Evolutionary conservation across 768 basidiomycete genomes (phyloP).

Genomic region (Termitomyces sp.): DNA sequence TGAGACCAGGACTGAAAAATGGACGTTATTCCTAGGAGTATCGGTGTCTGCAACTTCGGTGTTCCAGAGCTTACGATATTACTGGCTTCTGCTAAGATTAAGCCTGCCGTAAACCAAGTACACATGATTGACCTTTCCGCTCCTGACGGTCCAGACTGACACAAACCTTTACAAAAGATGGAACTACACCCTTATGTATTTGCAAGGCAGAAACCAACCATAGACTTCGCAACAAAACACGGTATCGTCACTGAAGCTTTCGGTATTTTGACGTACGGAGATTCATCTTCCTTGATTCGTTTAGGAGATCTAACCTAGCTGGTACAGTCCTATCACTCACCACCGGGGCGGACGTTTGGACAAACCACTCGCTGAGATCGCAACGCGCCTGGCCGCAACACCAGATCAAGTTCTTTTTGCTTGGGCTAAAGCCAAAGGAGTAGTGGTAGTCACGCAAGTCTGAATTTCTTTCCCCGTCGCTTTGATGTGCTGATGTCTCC

Average conservation of each 20-base stretch:
- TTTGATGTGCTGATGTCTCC: not conserved
- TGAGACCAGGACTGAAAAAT: not conserved
- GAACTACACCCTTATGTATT: conserved; percentile 56
- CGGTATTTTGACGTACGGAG: conserved; percentile 42
- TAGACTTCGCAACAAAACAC: conserved; percentile 44
- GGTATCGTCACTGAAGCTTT: conserved; percentile 55
- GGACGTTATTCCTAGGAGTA: not conserved
- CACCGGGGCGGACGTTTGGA: conserved; percentile 65
- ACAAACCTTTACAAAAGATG: conserved; percentile 29
- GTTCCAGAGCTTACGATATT: conserved; percentile 48
- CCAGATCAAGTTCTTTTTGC: conserved; percentile 62
- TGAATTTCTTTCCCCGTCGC: not conserved
- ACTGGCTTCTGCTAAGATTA: conserved; percentile 44
- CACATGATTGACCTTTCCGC: not conserved
- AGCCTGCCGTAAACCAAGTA: conserved; percentile 74
- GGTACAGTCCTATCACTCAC: conserved; percentile 46
- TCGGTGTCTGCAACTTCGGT: conserved; percentile 65
- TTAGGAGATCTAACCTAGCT: not conserved
- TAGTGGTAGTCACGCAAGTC: conserved; percentile 60
- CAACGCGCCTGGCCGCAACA: conserved; percentile 46
- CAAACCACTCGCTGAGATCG: conserved; percentile 46
- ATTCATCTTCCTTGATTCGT: not conserved
- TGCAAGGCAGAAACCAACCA: conserved; percentile 36
- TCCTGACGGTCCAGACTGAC: not conserved
- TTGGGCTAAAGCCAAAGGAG: conserved; percentile 66